phyloP scores from a whole-genome alignment of 768 basidiomycete genomes.

The Rossbeevera mucosa region DNA sequence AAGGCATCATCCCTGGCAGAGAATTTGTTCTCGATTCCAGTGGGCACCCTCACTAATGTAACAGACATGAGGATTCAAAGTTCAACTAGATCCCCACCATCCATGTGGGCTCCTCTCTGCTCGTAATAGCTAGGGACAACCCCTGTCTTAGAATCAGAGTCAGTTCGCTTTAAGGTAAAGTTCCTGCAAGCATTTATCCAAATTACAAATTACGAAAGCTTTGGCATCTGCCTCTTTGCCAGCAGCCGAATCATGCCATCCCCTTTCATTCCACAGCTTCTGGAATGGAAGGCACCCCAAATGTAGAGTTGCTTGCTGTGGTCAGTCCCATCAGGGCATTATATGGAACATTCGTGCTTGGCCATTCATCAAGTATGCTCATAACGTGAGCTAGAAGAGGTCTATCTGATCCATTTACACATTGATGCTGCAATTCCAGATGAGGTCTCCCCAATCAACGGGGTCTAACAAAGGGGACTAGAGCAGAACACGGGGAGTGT shows the following conservation, averaged over 20 bases:
- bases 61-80: conserved; percentile 50
- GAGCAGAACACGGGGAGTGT: conserved; percentile 13
- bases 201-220: too few species aligned
- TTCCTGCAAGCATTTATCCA: conserved; percentile 47
- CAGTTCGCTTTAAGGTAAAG: conserved; percentile 52
- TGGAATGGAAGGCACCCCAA: conserved; percentile 29
- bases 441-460: conserved; percentile 19
- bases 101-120: conserved; percentile 59
- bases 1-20: conserved; percentile 77
- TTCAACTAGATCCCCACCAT: conserved; percentile 66
- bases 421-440: conserved; percentile 8
- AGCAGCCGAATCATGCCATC: too few species aligned
- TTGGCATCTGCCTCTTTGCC: too few species aligned
- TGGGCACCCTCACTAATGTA: conserved; percentile 42
- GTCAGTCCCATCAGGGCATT: conserved; percentile 10
- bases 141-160: conserved; percentile 68
- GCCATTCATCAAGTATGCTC: conserved; percentile 1
- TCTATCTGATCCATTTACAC: conserved; percentile 5
- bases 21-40: conserved; percentile 67
- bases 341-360: conserved; percentile 21
- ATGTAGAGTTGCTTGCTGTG: conserved; percentile 11
- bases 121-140: conserved; percentile 63
- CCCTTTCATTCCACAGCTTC: conserved; percentile 29
- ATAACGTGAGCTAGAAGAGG: conserved; percentile 16
- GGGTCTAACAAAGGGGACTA: conserved; percentile 3